Conservation (phyloP, 2,329 filamentous ascomycete genomes). For the Aspergillus piperis region DNA sequence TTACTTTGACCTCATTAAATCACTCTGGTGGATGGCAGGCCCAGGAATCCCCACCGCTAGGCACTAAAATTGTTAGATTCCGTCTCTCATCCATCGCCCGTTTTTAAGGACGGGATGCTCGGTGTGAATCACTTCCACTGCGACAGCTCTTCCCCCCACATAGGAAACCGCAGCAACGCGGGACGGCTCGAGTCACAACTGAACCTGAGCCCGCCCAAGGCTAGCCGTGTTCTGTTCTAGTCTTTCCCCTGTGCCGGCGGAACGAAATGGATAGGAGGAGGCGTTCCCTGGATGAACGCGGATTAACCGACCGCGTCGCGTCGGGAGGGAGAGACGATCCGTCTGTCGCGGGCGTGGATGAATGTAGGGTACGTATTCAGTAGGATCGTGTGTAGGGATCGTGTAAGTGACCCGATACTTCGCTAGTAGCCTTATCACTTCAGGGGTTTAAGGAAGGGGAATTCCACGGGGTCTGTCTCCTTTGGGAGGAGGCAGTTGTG, state of each 20-base stretch:
- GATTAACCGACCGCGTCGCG: not conserved
- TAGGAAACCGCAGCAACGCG: conserved; percentile 14
- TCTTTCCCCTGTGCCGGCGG: not conserved
- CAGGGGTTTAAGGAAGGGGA: not conserved
- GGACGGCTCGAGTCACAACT: conserved; percentile 14
- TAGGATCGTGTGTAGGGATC: not conserved
- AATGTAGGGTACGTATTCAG: not conserved
- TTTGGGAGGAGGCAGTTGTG: no score
- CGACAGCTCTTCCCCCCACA: conserved; percentile 1
- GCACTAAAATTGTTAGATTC: conserved; percentile 3
- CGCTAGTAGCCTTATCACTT: not conserved
- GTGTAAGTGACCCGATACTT: not conserved
- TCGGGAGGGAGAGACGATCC: not conserved
- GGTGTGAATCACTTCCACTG: not conserved
- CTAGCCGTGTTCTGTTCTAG: not conserved
- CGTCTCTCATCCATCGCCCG: not conserved
- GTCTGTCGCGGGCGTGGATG: not conserved
- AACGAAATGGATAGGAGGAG: not conserved
- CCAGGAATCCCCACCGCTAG: not conserved
- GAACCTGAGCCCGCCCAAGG: not conserved
- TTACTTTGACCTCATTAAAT: not conserved
- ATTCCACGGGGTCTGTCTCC: not conserved
- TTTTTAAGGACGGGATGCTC: conserved; percentile 7
- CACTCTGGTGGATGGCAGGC: not conserved
- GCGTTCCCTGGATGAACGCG: not conserved